Evolutionary conservation across 257 asterid species (phyloP), one percentile per base, ranked within the genome.

Genomic region (Lantana camara): DNA sequence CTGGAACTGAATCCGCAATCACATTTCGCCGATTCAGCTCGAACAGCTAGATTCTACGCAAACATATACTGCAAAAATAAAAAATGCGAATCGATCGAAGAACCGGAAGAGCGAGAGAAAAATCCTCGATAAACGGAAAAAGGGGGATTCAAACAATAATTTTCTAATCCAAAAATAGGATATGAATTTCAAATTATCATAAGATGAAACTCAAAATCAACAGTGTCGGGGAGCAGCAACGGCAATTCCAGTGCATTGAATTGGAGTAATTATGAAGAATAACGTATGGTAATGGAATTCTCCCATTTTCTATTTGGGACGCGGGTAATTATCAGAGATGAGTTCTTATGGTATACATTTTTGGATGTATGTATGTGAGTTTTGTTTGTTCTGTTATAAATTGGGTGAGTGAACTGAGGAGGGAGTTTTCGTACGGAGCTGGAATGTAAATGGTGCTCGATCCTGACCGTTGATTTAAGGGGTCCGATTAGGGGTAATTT

Each of bases 181-280:
- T 47, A 21, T 59, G 61, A 70, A 57, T 24, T 7, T 45, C 0
- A 5, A 30, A 9, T 35, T 35, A 27, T 2, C 4, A 27, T 27
- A 2, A 27, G 32, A 27, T n/a, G n/a, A n/a, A n/a, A n/a, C n/a
- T n/a, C n/a, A 49, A 44, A 63, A 45, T 37, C 45, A 51, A 49
- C n/a, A 17, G 10, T 16, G n/a, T n/a, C 35, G 60, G 32, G 32
- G 4, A 27, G 32, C 32, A 5, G 32, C 32, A 63, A 44, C 16
- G 62, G 61, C 61, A 71, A 64, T 66, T 76, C 68, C 64, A 48
- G 15, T 15, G 76, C 80, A 79, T 71, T 71, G 51, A 71, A 74
- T 67, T 34, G 67, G 64, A 52, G 67, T 57, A 12, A 70, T 48
- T 60, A 4, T n/a, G 40, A 46, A 30, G 32, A 2, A 27, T 27